Evolutionary conservation across 2,329 filamentous ascomycete species (phyloP).

Genomic region (Fusarium oxysporum): DNA sequence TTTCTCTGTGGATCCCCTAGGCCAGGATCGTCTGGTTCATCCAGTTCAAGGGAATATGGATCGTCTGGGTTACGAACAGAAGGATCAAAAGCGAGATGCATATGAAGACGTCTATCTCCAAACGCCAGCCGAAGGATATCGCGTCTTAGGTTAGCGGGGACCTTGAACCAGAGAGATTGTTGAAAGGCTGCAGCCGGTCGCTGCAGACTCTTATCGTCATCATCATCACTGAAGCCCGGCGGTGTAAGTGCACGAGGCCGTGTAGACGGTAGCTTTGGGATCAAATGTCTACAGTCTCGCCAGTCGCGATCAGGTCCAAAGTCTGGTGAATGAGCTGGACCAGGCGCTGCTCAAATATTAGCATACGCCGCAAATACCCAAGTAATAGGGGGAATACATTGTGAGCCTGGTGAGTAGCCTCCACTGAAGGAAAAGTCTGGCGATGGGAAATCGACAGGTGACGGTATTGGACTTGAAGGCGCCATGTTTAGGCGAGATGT

Average conservation of each 20-base stretch:
- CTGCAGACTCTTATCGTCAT: neutral
- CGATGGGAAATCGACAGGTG: neutral
- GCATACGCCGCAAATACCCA: fast-evolving
- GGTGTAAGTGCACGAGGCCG: neutral
- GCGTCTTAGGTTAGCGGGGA: neutral
- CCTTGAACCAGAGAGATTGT: neutral
- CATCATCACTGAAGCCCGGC: neutral
- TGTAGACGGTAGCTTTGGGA: fast-evolving
- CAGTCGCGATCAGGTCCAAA: neutral
- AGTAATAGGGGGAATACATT: neutral
- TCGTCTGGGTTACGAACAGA: fast-evolving
- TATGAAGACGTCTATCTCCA: neutral
- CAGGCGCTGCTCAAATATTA: neutral
- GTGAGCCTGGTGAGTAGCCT: neutral
- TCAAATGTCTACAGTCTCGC: neutral
- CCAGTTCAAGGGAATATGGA: neutral
- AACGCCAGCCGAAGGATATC: conserved; percentile 1
- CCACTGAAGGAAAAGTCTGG: neutral
- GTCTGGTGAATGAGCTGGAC: neutral
- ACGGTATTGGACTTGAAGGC: neutral
- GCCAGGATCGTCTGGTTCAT: neutral
- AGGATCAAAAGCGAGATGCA: neutral
- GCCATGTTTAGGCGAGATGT: neutral
- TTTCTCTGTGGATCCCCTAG: no score
- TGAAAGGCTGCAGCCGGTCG: neutral